phyloP scores from a whole-genome alignment of 2,329 filamentous ascomycete species.

The Chrysoporthe deuterocubensis region DNA sequence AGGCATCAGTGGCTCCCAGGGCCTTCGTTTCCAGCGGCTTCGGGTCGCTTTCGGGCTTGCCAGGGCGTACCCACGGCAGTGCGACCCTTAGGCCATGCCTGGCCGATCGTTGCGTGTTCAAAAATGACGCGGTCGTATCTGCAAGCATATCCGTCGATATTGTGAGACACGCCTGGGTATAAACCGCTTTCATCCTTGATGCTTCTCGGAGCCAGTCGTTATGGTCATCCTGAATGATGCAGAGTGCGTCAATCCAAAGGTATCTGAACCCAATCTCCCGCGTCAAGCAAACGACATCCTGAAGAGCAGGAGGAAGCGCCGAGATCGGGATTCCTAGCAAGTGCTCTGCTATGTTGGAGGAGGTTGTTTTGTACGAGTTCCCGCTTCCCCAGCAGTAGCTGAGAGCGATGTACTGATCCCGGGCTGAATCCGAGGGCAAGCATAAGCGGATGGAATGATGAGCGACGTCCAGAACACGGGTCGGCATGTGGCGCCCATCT shows the following conservation, averaged over 20 bases:
- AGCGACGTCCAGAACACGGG: constrained; percentile 6
- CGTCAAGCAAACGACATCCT: background rate
- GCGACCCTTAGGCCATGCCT: constrained; percentile 4
- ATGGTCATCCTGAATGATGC: constrained; percentile 17
- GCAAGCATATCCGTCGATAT: constrained; percentile 10
- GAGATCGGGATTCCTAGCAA: constrained; percentile 1
- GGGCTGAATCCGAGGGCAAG: background rate
- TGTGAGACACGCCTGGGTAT: constrained; percentile 8
- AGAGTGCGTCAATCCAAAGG: constrained; percentile 16
- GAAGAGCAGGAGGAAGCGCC: constrained; percentile 2
- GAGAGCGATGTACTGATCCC: background rate
- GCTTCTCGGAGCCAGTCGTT: constrained; percentile 16
- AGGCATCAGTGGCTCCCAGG: background rate
- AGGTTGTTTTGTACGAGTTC: constrained; percentile 1
- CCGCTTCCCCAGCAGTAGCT: constrained; percentile 19
- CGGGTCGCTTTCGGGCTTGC: background rate
- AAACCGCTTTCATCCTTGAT: constrained; percentile 14
- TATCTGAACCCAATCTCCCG: constrained; percentile 10
- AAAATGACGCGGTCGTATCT: background rate
- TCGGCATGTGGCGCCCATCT: background rate
- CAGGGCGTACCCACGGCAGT: constrained; percentile 1
- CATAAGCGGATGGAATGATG: background rate
- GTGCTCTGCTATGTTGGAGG: background rate
- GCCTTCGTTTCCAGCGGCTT: background rate
- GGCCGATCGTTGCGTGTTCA: background rate